Conservation (phyloP, 345 rosid genomes). For the Sonneratia alba region DNA sequence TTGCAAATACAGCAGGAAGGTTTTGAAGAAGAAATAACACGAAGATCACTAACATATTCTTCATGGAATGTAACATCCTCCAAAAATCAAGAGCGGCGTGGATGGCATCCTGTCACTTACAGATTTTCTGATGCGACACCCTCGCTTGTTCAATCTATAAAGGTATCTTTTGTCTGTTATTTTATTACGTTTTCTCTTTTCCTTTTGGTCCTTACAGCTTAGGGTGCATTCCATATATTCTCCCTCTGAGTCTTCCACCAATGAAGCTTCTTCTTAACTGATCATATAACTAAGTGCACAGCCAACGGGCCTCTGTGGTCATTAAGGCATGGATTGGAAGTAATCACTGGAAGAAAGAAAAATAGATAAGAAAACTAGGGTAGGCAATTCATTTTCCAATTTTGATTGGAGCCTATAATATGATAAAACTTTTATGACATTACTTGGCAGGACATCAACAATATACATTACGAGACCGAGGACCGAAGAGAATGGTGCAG, state of each 20-base stretch:
- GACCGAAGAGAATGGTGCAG: conserved; percentile 90
- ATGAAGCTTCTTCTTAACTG: neutral
- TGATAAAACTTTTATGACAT: neutral
- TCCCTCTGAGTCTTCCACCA: too few species aligned
- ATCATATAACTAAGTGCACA: neutral
- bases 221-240: neutral
- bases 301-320: neutral
- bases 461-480: conserved; percentile 81
- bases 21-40: conserved; percentile 63
- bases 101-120: conserved; percentile 90
- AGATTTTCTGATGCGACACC: conserved; percentile 78
- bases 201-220: neutral
- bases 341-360: too few species aligned
- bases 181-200: neutral
- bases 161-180: conserved; percentile 27
- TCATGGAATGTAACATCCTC: conserved; percentile 79
- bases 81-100: conserved; percentile 64
- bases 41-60: conserved; percentile 74
- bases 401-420: too few species aligned
- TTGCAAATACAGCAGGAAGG: conserved; percentile 50
- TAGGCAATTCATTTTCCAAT: neutral
- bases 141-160: conserved; percentile 55
- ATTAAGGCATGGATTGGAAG: too few species aligned
- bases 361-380: too few species aligned
- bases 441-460: conserved; percentile 54